These are phyloP conservation scores for Marasmius sp. DNA, from an alignment of 1,284 basidiomycete species.

Conservation along the genomic window DNA sequence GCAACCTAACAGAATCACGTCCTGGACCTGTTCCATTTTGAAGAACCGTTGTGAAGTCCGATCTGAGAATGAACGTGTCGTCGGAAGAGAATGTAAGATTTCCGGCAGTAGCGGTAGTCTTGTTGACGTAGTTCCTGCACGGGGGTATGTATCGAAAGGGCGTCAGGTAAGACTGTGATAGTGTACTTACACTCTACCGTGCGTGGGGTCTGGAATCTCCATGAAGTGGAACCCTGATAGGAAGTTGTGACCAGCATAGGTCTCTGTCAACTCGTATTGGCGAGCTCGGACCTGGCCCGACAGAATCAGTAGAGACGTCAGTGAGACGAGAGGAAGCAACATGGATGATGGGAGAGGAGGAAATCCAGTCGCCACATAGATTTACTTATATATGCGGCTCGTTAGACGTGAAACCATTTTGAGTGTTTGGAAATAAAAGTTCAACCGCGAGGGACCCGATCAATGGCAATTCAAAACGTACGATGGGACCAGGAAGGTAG, in stretches of 20 bases:
- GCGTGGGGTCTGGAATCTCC: not conserved
- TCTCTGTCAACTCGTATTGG: not conserved
- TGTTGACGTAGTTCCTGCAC: conserved; percentile 39
- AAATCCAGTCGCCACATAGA: not conserved
- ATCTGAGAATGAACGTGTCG: conserved; percentile 37
- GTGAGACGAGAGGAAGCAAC: not conserved
- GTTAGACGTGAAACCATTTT: not conserved
- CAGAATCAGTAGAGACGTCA: not conserved
- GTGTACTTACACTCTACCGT: not conserved
- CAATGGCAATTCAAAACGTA: no score
- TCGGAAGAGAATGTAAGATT: conserved; percentile 36
- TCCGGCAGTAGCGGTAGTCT: conserved; percentile 28
- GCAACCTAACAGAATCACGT: conserved; percentile 47
- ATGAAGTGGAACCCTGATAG: not conserved
- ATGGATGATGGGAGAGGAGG: not conserved
- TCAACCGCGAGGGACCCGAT: no score
- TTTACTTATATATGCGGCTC: not conserved
- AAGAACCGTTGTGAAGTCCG: conserved; percentile 46
- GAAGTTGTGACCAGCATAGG: not conserved
- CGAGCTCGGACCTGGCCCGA: not conserved
- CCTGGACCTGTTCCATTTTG: conserved; percentile 38
- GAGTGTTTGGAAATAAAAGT: no score
- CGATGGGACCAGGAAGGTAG: no score
- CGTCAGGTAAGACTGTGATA: not conserved
- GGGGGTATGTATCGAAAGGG: not conserved